Percentiles rank a stretch among this genome's conserved stretches.
These are phyloP conservation scores for Stromatinia cepivora DNA, from an alignment of 2,329 filamentous ascomycete genomes.

Conservation along the genomic window DNA sequence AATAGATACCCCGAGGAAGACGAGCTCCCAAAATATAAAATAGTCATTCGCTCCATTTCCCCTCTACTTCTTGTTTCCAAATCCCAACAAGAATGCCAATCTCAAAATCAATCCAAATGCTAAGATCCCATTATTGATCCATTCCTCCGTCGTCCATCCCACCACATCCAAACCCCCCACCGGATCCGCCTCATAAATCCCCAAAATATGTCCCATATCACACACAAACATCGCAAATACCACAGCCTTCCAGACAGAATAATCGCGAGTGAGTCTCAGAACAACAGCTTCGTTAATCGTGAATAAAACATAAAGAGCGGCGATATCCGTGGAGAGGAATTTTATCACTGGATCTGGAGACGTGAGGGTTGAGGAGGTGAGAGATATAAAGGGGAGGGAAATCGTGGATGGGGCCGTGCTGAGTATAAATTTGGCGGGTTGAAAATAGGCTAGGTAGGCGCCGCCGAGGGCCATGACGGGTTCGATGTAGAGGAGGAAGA, in stretches of 20 bases:
- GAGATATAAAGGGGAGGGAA: neutral
- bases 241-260: neutral
- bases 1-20: neutral
- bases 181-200: neutral
- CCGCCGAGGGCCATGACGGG: neutral
- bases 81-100: neutral
- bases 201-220: neutral
- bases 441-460: neutral
- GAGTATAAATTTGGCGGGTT: neutral
- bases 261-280: neutral
- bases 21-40: neutral
- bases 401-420: neutral
- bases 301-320: neutral
- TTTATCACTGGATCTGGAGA: neutral
- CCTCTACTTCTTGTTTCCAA: neutral
- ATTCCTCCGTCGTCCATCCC: neutral
- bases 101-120: neutral
- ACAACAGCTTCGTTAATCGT: neutral
- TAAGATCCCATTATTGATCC: neutral
- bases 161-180: neutral
- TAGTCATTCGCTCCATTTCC: neutral
- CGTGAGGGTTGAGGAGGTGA: neutral
- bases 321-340: neutral
- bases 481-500: slow-evolving; percentile 2
- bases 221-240: neutral